A percentile compares a stretch with the other conserved stretches of the same genome.
phyloP scores from a whole-genome alignment of 1,284 basidiomycete genomes.

The Austroboletus rostrupii region DNA sequence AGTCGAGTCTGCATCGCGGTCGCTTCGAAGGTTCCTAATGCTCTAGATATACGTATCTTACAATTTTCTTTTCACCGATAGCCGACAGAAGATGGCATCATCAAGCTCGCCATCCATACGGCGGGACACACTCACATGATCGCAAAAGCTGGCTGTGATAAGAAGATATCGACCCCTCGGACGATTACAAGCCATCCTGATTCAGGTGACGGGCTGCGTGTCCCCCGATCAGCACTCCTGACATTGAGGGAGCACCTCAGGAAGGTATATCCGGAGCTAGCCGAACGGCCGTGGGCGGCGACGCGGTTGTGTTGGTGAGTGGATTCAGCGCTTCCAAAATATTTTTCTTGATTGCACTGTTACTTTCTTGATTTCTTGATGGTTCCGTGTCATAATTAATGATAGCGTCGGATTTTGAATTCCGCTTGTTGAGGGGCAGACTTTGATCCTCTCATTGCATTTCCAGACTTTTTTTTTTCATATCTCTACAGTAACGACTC shows the following conservation, averaged over 20 bases:
- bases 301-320: constrained; percentile 83
- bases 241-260: constrained; percentile 50
- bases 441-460: not conserved
- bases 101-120: constrained; percentile 74
- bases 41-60: not conserved
- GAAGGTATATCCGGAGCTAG: constrained; percentile 70
- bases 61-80: constrained; percentile 24
- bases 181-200: constrained; percentile 54
- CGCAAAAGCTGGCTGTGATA: constrained; percentile 1
- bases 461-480: not conserved
- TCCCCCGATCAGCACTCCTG: constrained; percentile 54
- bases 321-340: not conserved
- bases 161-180: constrained; percentile 61
- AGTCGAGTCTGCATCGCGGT: not conserved
- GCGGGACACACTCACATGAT: constrained; percentile 58
- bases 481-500: not conserved
- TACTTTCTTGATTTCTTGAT: no score
- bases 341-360: not conserved
- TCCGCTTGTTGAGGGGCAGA: no score
- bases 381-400: not conserved
- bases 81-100: constrained; percentile 65
- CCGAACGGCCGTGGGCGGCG: constrained; percentile 56
- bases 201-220: constrained; percentile 46
- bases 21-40: not conserved
- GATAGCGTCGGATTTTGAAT: no score